Percentiles rank a stretch among this genome's conserved stretches.
These are phyloP conservation scores for Daldinia loculata DNA, from an alignment of 495 filamentous ascomycete genomes.

Conservation along the genomic window DNA sequence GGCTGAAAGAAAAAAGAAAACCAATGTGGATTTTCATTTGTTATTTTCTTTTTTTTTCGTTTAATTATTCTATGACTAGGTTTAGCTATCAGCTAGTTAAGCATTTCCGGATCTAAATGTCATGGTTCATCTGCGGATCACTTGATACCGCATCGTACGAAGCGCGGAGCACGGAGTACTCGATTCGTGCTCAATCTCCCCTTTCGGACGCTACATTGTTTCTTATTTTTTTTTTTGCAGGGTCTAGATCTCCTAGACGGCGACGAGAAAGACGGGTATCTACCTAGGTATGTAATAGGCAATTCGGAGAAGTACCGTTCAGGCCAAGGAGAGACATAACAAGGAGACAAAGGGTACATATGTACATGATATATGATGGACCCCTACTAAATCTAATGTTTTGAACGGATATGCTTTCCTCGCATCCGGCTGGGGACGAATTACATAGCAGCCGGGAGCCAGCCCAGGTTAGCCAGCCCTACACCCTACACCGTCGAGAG, in stretches of 20 bases:
- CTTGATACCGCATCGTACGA: conserved; percentile 5
- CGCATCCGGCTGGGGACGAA: conserved; percentile 34
- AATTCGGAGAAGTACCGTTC: conserved; percentile 28
- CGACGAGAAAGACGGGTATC: background rate
- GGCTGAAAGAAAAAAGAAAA: background rate
- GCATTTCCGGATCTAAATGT: background rate
- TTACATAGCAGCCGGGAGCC: conserved; percentile 5
- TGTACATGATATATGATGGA: conserved; percentile 7
- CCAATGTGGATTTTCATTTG: background rate
- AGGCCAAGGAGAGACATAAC: conserved; percentile 6
- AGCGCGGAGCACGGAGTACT: background rate
- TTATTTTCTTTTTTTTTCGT: background rate
- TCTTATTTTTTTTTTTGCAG: conserved; percentile 5
- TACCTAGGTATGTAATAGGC: conserved; percentile 28
- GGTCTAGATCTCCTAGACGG: background rate
- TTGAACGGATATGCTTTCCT: conserved; percentile 33
- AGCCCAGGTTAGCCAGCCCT: conserved; percentile 26
- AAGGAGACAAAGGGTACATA: background rate
- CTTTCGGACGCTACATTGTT: conserved; percentile 26
- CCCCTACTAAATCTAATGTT: conserved; percentile 24
- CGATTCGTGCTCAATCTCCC: conserved; percentile 8
- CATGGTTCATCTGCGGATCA: background rate
- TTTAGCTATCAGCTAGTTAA: background rate
- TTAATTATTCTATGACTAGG: background rate
- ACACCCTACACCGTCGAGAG: conserved; percentile 36